phyloP scores from a whole-genome alignment of 768 basidiomycete species.

The Suillus brevipes region DNA sequence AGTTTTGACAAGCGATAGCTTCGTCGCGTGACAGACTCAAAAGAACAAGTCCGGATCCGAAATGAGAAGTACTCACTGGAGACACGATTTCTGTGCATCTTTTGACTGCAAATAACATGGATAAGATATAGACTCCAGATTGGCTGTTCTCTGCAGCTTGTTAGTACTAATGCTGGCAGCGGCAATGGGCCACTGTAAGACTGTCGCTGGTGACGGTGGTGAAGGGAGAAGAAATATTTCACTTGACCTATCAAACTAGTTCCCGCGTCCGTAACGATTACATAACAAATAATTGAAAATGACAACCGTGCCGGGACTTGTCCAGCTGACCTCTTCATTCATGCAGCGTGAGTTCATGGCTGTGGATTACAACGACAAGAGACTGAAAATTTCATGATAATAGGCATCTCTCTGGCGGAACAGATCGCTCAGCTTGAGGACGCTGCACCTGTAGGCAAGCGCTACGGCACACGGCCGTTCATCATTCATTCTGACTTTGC shows the following conservation, averaged over 20 bases:
- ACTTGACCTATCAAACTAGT: constrained; percentile 23
- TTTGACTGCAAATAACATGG: constrained; percentile 37
- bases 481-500: constrained; percentile 13
- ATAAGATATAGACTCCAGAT: constrained; percentile 36
- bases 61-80: constrained; percentile 32
- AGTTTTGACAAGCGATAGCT: constrained; percentile 28
- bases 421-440: constrained; percentile 83
- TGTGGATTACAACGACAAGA: background rate
- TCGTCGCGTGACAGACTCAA: constrained; percentile 35
- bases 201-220: constrained; percentile 35
- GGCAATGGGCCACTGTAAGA: constrained; percentile 31
- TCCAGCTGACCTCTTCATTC: constrained; percentile 6
- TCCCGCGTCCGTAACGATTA: constrained; percentile 30
- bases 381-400: constrained; percentile 3
- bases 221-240: constrained; percentile 26
- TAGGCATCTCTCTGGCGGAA: constrained; percentile 65
- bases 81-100: constrained; percentile 41
- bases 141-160: constrained; percentile 24
- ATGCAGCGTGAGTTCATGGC: constrained; percentile 32
- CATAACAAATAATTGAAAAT: constrained; percentile 7
- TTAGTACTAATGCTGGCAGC: constrained; percentile 19
- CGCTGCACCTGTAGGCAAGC: constrained; percentile 64
- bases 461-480: constrained; percentile 1
- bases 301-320: constrained; percentile 2
- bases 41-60: constrained; percentile 20